Conservation (phyloP, 495 filamentous ascomycete species). For the Umbilicaria muhlenbergii region DNA sequence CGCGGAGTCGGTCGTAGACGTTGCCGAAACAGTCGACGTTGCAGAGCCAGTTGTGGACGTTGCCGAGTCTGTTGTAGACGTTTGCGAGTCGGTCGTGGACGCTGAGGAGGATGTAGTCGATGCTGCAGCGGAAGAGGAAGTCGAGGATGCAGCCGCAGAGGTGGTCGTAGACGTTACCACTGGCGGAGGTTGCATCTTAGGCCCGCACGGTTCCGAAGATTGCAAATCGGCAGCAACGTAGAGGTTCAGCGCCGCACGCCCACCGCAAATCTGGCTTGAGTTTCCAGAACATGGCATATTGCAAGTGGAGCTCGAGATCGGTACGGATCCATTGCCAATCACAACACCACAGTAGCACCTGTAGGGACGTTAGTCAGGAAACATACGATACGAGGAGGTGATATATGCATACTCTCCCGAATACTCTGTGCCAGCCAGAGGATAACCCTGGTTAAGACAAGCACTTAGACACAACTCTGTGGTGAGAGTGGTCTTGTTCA, state of each 20-base stretch:
- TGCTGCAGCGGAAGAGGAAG: neutral
- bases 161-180: conserved; percentile 8
- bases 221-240: conserved; percentile 18
- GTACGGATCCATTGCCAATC: conserved; percentile 29
- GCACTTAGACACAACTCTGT: conserved; percentile 28
- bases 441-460: conserved; percentile 29
- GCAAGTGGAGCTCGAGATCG: conserved; percentile 20
- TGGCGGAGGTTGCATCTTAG: neutral
- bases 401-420: conserved; percentile 21
- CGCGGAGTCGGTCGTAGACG: too few relatives aligned
- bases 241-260: conserved; percentile 24
- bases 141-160: neutral
- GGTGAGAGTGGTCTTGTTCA: conserved; percentile 22
- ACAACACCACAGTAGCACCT: conserved; percentile 29
- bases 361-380: conserved; percentile 8
- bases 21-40: too few relatives aligned
- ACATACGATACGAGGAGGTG: conserved; percentile 1
- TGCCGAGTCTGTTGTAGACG: neutral
- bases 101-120: neutral
- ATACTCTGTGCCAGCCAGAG: conserved; percentile 36
- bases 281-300: conserved; percentile 34
- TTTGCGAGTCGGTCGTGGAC: neutral
- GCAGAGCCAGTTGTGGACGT: too few relatives aligned
- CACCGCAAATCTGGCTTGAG: conserved; percentile 28
- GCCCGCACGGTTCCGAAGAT: conserved; percentile 28